A percentile compares a stretch with the other conserved stretches of the same genome.
phyloP scores from a whole-genome alignment of 345 rosid genomes.

The Clarkia xantiana region DNA sequence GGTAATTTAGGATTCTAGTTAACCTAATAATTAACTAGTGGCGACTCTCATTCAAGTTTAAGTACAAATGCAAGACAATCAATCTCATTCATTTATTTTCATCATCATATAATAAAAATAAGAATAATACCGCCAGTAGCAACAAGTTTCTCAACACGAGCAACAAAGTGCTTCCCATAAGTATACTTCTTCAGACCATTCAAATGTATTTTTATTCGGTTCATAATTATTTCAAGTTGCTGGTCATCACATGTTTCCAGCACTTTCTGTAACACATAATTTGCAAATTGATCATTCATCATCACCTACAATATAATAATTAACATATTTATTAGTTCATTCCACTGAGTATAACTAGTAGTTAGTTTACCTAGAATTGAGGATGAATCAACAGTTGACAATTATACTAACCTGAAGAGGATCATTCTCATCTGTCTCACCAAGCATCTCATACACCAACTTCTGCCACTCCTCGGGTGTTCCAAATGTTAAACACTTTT shows the following conservation, averaged over 20 bases:
- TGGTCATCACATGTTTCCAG: conserved; percentile 64
- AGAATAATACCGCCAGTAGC: conserved; percentile 47
- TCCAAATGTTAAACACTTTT: conserved; percentile 44
- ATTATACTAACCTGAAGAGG: conserved; percentile 37
- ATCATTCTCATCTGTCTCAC: conserved; percentile 44
- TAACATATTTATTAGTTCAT: background rate
- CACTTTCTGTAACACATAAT: conserved; percentile 65
- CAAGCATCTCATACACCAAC: conserved; percentile 47
- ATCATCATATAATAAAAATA: too few relatives aligned
- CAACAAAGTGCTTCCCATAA: conserved; percentile 67
- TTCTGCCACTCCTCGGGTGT: conserved; percentile 30
- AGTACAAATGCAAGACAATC: too few relatives aligned
- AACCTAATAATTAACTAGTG: too few relatives aligned
- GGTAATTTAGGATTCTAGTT: too few relatives aligned
- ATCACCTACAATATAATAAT: conserved; percentile 27
- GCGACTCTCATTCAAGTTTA: too few relatives aligned
- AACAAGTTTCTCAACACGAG: conserved; percentile 70
- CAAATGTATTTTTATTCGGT: conserved; percentile 54
- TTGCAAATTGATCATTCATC: conserved; percentile 82
- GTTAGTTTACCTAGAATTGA: too few relatives aligned
- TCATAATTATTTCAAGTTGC: conserved; percentile 51
- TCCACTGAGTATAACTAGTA: background rate
- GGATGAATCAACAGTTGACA: background rate
- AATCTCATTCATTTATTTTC: too few relatives aligned
- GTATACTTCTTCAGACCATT: conserved; percentile 65